Evolutionary conservation across 2,329 filamentous ascomycete genomes (phyloP), one percentile per base, ranked within the genome.

Genomic region (Davidsoniella eucalypti): DNA sequence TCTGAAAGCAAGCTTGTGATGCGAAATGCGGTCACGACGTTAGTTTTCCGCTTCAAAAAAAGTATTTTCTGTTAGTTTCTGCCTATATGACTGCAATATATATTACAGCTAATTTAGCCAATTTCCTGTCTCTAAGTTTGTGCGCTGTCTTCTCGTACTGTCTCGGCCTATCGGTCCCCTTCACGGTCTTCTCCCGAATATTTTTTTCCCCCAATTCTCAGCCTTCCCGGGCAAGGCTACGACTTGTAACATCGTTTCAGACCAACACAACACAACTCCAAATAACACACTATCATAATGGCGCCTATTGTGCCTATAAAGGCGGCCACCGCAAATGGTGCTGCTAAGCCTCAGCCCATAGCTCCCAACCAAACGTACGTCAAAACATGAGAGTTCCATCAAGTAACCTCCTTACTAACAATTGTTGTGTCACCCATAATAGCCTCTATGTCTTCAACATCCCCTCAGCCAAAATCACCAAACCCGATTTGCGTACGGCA

Each of bases 371-470:
- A 87, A 66, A 87, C 83, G 78, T 84, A 64, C 68, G 80, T 69
- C 55, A 12, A 33, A 9, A 10, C 21, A 26, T 7, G 12, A 9
- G 25, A 33, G 18, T 18, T n/a, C 7, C 2, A 39, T 23, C 7
- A 9, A 47, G 17, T 14, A 39, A 23, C 16, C 18, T 26, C 29
- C 18, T 16, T 33, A 18, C 46, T 29, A 49, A 49, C 21, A 40
- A 38, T 25, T 29, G 14, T 4, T 39, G 17, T 25, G 14, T 14
- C 44, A 54, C 16, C 25, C 10, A 25, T n/a, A 7, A 2, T 44
- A 93, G 86, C 8, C 76, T 98, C 55, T 98, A 96, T 63, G 75
- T 94, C 58, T 84, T 80, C 48, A 94, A 95, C 60, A 75, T 98
- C 2, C 75, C 75, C 1, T 87, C 86, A 18, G 78, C 87, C 54